Evolutionary conservation across 2,329 filamentous ascomycete species (phyloP), one percentile per base, ranked within the genome.

Genomic region (Aspergillus brunneoviolaceus): DNA sequence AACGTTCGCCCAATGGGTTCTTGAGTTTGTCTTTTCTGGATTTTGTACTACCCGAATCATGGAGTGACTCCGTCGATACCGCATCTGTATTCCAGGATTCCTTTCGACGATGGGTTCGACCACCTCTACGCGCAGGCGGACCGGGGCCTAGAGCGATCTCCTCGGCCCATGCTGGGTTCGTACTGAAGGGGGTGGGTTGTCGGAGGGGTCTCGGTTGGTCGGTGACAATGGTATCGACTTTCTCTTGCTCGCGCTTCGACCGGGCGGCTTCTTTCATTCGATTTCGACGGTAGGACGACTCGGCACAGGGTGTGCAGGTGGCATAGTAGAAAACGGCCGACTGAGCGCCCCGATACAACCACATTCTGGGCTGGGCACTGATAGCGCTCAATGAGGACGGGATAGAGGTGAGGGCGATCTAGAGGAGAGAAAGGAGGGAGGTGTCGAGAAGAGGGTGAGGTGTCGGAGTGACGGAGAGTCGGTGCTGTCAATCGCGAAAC

Each of bases 131-230:
- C 69, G 88, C 88, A 33, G 87, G 88, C 39, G 90, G 83, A 3
- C 85, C 87, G 2, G 93, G 93, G 0, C 93, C 93, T 77, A 93
- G 84, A 63, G 82, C 82, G 65, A 97, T 96, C 76, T 97, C 93
- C 71, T 95, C 90, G 33, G 84, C 81, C 93, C 93, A 97, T 77
- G 91, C 91, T 12, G 89, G 88, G 70, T 97, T 97, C 29, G 92
- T 96, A 70, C 88, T 89, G 69, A 92, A 95, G 1, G 92, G 90
- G 5, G 74, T 75, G 1, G 89, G 92, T 69, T 97, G 92, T 54
- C 87, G 83, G 74, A 96, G 95, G 11, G 87, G 76, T 47, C 85
- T 86, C 0, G 91, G 90, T 72, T 92, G 86, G 65, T 92, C 86
- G 59, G 74, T 75, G n/a, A 80, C 64, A 33, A 79, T 64, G 57